A percentile compares a stretch with the other conserved stretches of the same genome.
Evolutionary conservation across 176 grass and related monocot genomes (phyloP).

Genomic region (Melocanna baccifera): DNA sequence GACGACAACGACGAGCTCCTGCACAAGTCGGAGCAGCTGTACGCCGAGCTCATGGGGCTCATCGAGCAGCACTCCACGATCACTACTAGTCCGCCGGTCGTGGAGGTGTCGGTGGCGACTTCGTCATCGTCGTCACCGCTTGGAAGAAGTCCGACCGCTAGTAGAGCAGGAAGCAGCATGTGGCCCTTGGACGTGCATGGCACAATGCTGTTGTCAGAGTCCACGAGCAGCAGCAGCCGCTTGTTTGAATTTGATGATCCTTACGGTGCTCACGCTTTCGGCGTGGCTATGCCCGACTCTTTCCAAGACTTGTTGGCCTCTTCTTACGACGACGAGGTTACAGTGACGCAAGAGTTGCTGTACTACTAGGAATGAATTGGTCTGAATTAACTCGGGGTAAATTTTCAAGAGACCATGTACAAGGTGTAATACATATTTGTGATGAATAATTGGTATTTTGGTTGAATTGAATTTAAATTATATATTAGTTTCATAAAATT

Average conservation of each 20-base stretch:
- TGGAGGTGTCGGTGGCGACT: background rate
- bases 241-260: constrained; percentile 1
- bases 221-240: background rate
- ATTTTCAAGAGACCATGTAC: background rate
- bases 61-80: constrained; percentile 10
- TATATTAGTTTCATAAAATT: too few species aligned
- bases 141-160: background rate
- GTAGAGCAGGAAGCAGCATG: background rate
- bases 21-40: constrained; percentile 42
- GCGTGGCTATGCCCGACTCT: background rate
- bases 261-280: background rate
- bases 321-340: constrained; percentile 38
- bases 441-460: too few species aligned
- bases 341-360: background rate
- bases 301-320: constrained; percentile 37
- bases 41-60: constrained; percentile 46
- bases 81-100: background rate
- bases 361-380: constrained; percentile 1
- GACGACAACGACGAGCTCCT: constrained; percentile 19
- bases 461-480: too few species aligned
- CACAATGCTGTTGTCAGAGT: constrained; percentile 4
- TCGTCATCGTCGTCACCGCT: background rate
- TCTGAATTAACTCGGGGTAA: background rate
- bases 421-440: too few species aligned
- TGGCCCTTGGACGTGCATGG: constrained; percentile 32